Conservation (phyloP, 1,284 basidiomycete genomes). For the Wallemia mellicola region DNA sequence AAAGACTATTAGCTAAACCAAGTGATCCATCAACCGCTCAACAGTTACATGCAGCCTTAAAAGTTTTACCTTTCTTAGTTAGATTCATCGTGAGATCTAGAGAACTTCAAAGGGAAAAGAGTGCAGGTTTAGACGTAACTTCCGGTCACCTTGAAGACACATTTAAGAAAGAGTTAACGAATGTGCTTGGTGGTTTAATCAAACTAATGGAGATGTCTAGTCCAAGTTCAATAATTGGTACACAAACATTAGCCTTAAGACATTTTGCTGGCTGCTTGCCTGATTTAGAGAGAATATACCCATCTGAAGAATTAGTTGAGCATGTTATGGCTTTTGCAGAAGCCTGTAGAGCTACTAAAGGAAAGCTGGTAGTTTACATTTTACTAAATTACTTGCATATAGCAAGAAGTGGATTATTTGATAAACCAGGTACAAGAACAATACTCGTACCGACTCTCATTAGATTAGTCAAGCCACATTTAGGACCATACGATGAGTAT, state of each 20-base stretch:
- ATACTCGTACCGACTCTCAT: conserved; percentile 63
- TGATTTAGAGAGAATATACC: conserved; percentile 49
- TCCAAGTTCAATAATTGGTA: conserved; percentile 65
- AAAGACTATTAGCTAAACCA: conserved; percentile 44
- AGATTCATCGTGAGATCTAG: conserved; percentile 67
- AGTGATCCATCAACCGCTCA: conserved; percentile 41
- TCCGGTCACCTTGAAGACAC: conserved; percentile 54
- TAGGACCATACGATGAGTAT: conserved; percentile 69
- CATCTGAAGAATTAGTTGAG: conserved; percentile 47
- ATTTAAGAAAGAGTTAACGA: conserved; percentile 52
- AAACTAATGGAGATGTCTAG: conserved; percentile 56
- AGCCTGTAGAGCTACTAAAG: conserved; percentile 43
- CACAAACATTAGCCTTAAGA: conserved; percentile 74
- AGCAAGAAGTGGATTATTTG: conserved; percentile 61
- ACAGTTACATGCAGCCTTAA: conserved; percentile 54
- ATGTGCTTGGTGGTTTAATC: conserved; percentile 51
- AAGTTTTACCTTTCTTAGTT: conserved; percentile 91
- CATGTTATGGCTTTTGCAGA: conserved; percentile 62
- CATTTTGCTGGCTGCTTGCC: conserved; percentile 80
- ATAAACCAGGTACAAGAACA: conserved; percentile 43
- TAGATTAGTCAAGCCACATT: conserved; percentile 78
- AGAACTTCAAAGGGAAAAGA: conserved; percentile 55
- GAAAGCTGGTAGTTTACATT: conserved; percentile 71
- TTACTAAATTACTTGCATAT: conserved; percentile 76
- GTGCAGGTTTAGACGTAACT: conserved; percentile 44